Base-by-base conservation (phyloP, 768 basidiomycete genomes). In the Leucosporidium creatinivorum region DNA sequence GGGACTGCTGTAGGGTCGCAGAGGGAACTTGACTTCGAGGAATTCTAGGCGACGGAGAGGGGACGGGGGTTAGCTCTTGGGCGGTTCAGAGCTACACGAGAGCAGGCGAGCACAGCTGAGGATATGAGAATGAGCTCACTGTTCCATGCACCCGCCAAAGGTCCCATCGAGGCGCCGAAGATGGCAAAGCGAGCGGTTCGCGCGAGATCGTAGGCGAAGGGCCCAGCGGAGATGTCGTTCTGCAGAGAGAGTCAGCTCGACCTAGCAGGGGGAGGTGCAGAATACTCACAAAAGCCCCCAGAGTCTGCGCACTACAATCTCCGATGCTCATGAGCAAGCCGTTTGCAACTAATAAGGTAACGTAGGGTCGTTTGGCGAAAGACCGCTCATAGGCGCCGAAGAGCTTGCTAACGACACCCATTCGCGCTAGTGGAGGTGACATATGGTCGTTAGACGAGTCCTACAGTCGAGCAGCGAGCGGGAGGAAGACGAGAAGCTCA, bases 121-220 rank as follows among this genome's bases (percentile, higher is more conserved):
- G 33, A 33, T 33, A 23, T 3, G 25, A 47, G 44, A 17, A 9
- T 2, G 3, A 21, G 56, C 70, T 25, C 12, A 72, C 70, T 73
- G 61, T 73, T 73, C 72, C 72, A 73, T 1, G 66, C 72, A 4
- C 72, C 72, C 10, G 61, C 72, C 13, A 73, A 61, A 7, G 72
- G 72, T 13, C 72, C 72, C 68, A 73, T 69, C n/a, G 66, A 67
- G 3, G 72, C 72, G 5, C 72, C 72, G 44, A 67, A 73, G 21
- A 69, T 36, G 19, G 61, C 60, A 31, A 65, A 73, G 5, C 72
- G n/a, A 6, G 62, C 30, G 7, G 68, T 69, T 2, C 72, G 50
- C 13, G 26, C 19, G 0, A 56, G 5, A 50, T 73, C 72, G 31
- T 50, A 73, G 4, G 39, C 49, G 39, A 44, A 44, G 8, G 39